Percentiles rank a stretch among this genome's conserved stretches.
phyloP scores from a whole-genome alignment of 768 basidiomycete species.

The Neoboletus subvelutipes region DNA sequence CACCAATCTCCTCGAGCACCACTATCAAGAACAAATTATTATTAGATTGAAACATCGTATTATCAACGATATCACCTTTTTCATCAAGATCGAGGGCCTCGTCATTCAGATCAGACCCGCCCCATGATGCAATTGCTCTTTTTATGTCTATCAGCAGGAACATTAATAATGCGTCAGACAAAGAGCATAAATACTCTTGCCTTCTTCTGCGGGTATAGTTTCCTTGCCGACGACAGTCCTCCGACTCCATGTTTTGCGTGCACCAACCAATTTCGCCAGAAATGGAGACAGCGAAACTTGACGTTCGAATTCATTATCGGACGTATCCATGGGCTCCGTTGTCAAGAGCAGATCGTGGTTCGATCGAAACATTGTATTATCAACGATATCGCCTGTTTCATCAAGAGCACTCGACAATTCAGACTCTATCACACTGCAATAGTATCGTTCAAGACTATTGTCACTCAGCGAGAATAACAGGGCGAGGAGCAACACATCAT shows the following conservation, averaged over 20 bases:
- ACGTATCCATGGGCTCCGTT: neutral
- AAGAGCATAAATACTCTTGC: neutral
- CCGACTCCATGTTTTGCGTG: neutral
- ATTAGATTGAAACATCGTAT: neutral
- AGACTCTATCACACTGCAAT: neutral
- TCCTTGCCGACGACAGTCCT: neutral
- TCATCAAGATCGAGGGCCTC: neutral
- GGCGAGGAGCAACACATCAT: conserved; percentile 12
- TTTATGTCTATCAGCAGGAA: neutral
- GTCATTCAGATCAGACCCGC: too few relatives aligned
- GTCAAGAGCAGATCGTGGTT: neutral
- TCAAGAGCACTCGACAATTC: neutral
- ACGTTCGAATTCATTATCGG: neutral
- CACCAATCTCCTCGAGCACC: neutral
- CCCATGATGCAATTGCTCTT: neutral
- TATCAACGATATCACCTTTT: neutral
- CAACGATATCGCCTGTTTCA: neutral
- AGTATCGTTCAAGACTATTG: neutral
- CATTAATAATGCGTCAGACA: neutral
- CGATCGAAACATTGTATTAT: neutral
- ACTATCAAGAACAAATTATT: neutral
- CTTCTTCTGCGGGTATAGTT: neutral
- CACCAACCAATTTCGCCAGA: neutral
- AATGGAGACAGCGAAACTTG: neutral
- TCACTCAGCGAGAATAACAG: conserved; percentile 5